These are phyloP conservation scores for Venturiaceae sp. DNA, from an alignment of 2,329 filamentous ascomycete species.

Conservation along the genomic window DNA sequence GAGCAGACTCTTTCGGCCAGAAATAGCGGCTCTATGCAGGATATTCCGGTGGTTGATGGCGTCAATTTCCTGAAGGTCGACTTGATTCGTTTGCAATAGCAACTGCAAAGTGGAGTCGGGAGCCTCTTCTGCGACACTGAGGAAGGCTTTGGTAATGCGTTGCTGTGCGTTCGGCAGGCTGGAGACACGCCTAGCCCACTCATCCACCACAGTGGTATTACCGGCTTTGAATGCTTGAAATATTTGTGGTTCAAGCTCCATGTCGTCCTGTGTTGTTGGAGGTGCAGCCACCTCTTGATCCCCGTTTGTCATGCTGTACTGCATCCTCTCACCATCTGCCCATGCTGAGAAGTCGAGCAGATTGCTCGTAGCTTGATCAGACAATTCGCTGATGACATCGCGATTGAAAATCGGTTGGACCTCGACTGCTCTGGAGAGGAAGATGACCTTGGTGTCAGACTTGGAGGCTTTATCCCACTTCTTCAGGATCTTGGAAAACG, in stretches of 20 bases:
- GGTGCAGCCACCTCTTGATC: conserved; percentile 23
- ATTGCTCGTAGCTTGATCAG: conserved; percentile 94
- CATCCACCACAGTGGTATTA: conserved; percentile 65
- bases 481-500: conserved; percentile 97
- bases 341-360: conserved; percentile 89
- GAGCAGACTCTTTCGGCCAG: conserved; percentile 73
- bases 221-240: conserved; percentile 79
- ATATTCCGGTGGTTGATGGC: conserved; percentile 98
- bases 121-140: conserved; percentile 81
- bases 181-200: conserved; percentile 66
- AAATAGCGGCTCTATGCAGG: conserved; percentile 92
- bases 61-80: conserved; percentile 89
- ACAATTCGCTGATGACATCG: conserved; percentile 91
- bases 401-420: conserved; percentile 98
- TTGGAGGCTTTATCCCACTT: conserved; percentile 99
- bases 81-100: conserved; percentile 69
- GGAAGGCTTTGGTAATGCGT: conserved; percentile 78
- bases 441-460: conserved; percentile 91
- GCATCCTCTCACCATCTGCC: conserved; percentile 92
- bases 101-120: conserved; percentile 65
- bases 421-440: conserved; percentile 89
- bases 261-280: conserved; percentile 63
- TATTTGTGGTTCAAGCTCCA: conserved; percentile 80
- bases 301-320: conserved; percentile 37
- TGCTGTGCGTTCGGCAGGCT: conserved; percentile 56